Base-by-base conservation (phyloP, 2,329 filamentous ascomycete species). In the Sporothrix curviconia region DNA sequence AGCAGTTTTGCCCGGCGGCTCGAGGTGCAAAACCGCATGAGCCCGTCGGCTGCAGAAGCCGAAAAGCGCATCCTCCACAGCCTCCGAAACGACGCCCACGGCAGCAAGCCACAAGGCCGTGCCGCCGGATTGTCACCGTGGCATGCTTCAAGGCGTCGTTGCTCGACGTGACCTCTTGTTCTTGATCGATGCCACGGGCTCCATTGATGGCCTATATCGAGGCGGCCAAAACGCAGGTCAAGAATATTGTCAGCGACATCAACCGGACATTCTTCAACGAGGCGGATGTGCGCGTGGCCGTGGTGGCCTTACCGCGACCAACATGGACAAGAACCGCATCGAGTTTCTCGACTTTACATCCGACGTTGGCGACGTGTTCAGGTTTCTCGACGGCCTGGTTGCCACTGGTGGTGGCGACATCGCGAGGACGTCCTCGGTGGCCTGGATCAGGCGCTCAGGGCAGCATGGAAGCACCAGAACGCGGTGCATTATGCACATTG, bases 251-350 rank as follows among this genome's bases (percentile, higher is more conserved):
- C 15, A 55, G 60, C 2, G 70, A 72, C 7, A 68, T 73, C 54
- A 64, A 64, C 14, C 39, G 43, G 4, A 46, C 64, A 0, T 72
- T 72, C 53, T 61, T 72, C 53, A 63, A 70, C 25, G 66, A 72
- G 24, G 66, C 69, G 0, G 65, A 71, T 24, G 63, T 73, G 0
- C 68, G 70, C 0, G 64, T 73, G 1, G 69, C 68, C 0, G 67
- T 73, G 1, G 71, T 73, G 0, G 65, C 65, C 0, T n/a, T 73
- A 73, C 60, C 72, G 68, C 32, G 71, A 73, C 52, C 71, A 73
- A 52, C 40, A 37, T 1, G 65, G 65, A 68, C 57, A 19, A 32
- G 1, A 54, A 59, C 22, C 64, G 64, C 44, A 60, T 68, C 19
- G 56, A 70, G 55, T 65, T 66, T 28, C 67, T 70, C 15, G 68